Evolutionary conservation across 768 basidiomycete species (phyloP), one percentile per base, ranked within the genome.

Genomic region (Astraeus odoratus): DNA sequence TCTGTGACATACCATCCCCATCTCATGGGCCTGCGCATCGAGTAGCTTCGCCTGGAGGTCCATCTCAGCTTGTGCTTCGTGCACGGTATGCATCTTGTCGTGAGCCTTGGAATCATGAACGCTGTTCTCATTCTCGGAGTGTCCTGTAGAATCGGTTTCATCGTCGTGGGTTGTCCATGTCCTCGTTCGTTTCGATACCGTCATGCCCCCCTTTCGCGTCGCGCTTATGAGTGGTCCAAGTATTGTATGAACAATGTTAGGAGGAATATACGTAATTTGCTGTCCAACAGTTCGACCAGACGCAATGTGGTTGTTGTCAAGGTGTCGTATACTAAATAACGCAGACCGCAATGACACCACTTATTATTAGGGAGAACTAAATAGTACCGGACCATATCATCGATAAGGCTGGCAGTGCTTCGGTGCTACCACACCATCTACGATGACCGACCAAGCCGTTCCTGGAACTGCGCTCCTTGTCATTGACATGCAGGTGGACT

Each of bases 401-500:
- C n/a, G n/a, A n/a, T 49, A 16, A 15, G 3, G 35, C 12, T 7
- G 24, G 20, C 15, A 13, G 39, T n/a, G 16, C 10, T 39, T 23
- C 20, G 22, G 25, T 43, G 19, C 46, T 37, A 36, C 26, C 25
- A 26, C 40, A 6, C 27, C 13, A 36, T 29, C 30, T 31, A 30
- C 20, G 25, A n/a, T 22, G 36, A 39, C 30, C 50, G 54, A 47
- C 38, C 63, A 60, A 58, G 18, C 48, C 18, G 34, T 18, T 22
- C 25, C 50, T 8, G 46, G 57, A 4, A 53, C 65, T 25, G 86
- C 81, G 1, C 70, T 90, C 18, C 56, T 89, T 42, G 73, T 90
- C 44, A 68, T 91, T 29, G 89, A 92, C 57, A 74, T 88, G 61
- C 90, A 94, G 59, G 76, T 86, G 57, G 90, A 94, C 61, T 94